Evolutionary conservation across 139 green algal species (phyloP).

Genomic region (Volvox africanus): DNA sequence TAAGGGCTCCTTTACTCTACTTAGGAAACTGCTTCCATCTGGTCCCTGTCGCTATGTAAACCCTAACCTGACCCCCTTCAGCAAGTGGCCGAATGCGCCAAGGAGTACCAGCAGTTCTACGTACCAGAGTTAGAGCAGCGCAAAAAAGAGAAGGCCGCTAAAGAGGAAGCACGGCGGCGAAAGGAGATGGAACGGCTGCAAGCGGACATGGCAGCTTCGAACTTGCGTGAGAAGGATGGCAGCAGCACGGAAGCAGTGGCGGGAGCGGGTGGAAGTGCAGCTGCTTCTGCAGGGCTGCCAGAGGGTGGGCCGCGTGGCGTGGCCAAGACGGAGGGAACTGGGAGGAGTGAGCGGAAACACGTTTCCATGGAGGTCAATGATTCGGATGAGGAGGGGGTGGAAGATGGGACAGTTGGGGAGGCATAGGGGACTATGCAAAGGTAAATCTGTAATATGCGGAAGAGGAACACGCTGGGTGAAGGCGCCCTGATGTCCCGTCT

Average conservation of each 20-base stretch:
- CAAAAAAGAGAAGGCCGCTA: slow-evolving; percentile 51
- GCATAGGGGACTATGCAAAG: not conserved
- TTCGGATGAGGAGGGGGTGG: slow-evolving; percentile 3
- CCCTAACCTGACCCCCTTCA: not conserved
- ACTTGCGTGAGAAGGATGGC: not conserved
- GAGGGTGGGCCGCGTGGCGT: too few species aligned
- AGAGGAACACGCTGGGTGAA: not conserved
- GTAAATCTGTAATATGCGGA: too few species aligned
- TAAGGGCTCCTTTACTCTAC: not conserved
- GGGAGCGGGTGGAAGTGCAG: not conserved
- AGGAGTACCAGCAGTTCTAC: slow-evolving; percentile 87
- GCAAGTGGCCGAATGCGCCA: slow-evolving; percentile 62
- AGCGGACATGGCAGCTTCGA: slow-evolving; percentile 59
- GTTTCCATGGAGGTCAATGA: not conserved
- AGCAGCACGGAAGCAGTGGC: not conserved
- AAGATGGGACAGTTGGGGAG: not conserved
- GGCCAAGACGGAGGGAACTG: too few species aligned
- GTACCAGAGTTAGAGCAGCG: slow-evolving; percentile 71
- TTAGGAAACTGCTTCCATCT: not conserved
- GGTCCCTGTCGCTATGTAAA: too few species aligned
- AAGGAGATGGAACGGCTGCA: slow-evolving; percentile 72
- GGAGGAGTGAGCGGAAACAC: too few species aligned
- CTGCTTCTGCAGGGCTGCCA: not conserved
- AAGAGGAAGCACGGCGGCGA: slow-evolving; percentile 64
- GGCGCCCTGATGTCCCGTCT: too few species aligned